Evolutionary conservation across 495 filamentous ascomycete species (phyloP).

Genomic region (Xylaria flabelliformis): DNA sequence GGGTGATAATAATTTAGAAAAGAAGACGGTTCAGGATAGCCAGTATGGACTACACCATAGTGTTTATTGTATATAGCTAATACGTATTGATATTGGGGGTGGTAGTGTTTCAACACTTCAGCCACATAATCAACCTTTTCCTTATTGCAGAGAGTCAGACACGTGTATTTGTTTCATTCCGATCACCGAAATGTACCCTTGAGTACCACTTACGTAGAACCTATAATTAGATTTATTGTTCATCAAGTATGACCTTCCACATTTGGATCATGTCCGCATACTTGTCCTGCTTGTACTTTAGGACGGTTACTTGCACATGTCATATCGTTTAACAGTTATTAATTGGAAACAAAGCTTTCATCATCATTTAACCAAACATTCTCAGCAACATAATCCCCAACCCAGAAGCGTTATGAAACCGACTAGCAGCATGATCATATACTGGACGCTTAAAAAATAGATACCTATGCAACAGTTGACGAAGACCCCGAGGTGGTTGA

Average conservation of each 20-base stretch:
- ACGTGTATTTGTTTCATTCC: not conserved
- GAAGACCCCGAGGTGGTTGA: constrained; percentile 4
- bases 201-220: not conserved
- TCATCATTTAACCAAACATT: not conserved
- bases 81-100: not conserved
- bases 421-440: not conserved
- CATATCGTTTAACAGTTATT: not conserved
- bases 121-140: not conserved
- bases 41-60: not conserved
- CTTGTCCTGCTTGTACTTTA: not conserved
- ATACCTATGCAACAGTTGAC: constrained; percentile 2
- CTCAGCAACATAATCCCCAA: not conserved
- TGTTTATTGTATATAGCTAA: constrained; percentile 16
- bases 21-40: not conserved
- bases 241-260: constrained; percentile 7
- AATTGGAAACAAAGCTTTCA: not conserved
- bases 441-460: not conserved
- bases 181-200: not conserved
- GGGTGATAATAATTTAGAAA: not conserved
- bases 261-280: not conserved
- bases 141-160: not conserved
- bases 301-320: not conserved
- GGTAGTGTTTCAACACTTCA: not conserved
- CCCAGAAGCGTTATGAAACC: not conserved
- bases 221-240: constrained; percentile 10